Conservation (phyloP, 129 eudicot species). For the Erigeron canadensis region DNA sequence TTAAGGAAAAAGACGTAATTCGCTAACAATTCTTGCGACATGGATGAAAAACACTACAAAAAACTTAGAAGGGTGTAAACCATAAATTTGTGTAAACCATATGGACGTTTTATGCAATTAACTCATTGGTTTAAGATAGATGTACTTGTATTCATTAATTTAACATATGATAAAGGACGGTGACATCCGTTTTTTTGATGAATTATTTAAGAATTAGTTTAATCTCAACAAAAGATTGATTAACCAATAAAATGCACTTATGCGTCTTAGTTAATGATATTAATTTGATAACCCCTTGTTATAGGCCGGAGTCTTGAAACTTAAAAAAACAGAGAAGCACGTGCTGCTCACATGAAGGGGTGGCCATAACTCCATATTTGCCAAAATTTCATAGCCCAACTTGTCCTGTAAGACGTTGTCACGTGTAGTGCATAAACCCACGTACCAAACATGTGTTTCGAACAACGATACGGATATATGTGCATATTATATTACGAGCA, state of each 20-base stretch:
- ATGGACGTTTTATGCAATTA: too few species aligned
- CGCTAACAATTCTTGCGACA: too few species aligned
- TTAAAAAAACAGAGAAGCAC: conserved; percentile 10
- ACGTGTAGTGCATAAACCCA: neutral
- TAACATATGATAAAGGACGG: neutral
- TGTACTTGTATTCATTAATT: too few species aligned
- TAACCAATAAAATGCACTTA: neutral
- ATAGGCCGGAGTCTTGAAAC: conserved; percentile 7
- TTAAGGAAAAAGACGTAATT: too few species aligned
- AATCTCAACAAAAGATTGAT: neutral
- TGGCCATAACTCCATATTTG: neutral
- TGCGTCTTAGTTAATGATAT: neutral
- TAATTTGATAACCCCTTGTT: conserved; percentile 9
- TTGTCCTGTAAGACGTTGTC: neutral
- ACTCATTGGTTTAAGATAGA: too few species aligned
- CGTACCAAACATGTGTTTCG: neutral
- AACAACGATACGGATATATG: neutral
- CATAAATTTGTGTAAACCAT: too few species aligned
- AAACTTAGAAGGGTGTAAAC: too few species aligned
- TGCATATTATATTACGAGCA: neutral
- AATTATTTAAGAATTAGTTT: neutral
- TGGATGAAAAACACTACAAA: too few species aligned
- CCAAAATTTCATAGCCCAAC: neutral
- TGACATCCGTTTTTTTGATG: too few species aligned
- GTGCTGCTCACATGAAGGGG: conserved; percentile 26